Evolutionary conservation across 768 basidiomycete species (phyloP).

Genomic region (Gloeophyllum trabeum): DNA sequence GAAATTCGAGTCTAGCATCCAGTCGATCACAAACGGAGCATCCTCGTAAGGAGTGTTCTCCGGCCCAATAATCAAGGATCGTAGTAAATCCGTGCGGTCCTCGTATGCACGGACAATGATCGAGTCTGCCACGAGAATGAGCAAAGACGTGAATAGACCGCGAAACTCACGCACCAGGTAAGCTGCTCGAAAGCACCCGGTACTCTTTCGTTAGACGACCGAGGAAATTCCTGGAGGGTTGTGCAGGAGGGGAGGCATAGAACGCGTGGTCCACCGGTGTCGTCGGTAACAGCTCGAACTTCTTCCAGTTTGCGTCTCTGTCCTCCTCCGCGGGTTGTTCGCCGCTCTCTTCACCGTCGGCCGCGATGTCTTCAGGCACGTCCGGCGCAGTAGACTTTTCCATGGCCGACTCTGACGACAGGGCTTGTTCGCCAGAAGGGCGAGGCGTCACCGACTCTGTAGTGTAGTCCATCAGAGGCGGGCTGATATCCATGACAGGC

Average conservation of each 20-base stretch:
- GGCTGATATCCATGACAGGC: slow-evolving; percentile 9
- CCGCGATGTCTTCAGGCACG: slow-evolving; percentile 17
- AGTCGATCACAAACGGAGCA: slow-evolving; percentile 92
- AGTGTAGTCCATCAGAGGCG: neutral
- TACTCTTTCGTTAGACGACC: slow-evolving; percentile 77
- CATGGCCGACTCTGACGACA: neutral
- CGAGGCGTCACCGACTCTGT: neutral
- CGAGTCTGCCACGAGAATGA: slow-evolving; percentile 39
- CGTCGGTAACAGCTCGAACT: slow-evolving; percentile 69
- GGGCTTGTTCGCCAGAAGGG: neutral
- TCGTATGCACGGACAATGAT: slow-evolving; percentile 89
- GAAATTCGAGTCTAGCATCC: slow-evolving; percentile 80
- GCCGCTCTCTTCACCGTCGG: slow-evolving; percentile 12
- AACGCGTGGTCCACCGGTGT: slow-evolving; percentile 82
- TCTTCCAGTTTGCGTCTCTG: slow-evolving; percentile 49
- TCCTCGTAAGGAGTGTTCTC: slow-evolving; percentile 93
- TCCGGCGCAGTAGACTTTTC: slow-evolving; percentile 10
- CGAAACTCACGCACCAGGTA: slow-evolving; percentile 53
- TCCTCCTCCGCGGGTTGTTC: slow-evolving; percentile 21
- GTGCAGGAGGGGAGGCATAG: slow-evolving; percentile 43
- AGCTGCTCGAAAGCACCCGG: slow-evolving; percentile 60
- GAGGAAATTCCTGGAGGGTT: slow-evolving; percentile 66
- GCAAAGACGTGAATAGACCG: neutral
- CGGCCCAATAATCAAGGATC: slow-evolving; percentile 85
- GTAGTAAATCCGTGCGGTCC: slow-evolving; percentile 77